Base-by-base conservation (phyloP, 2,329 filamentous ascomycete genomes). In the Trichoderma endophyticum region DNA sequence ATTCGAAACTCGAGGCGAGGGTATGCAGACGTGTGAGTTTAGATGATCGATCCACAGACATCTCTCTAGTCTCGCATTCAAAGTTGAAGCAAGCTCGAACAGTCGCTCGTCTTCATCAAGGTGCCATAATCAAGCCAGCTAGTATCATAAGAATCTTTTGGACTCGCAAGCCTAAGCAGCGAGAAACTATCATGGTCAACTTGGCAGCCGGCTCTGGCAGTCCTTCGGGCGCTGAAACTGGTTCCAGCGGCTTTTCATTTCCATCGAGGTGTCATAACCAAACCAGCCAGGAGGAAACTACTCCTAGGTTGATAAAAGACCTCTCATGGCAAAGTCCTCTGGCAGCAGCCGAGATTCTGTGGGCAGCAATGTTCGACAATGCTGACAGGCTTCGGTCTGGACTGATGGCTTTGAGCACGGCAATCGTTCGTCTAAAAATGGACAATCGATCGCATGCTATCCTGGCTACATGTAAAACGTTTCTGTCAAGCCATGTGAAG, bases 281-380 rank as follows among this genome's bases (percentile, higher is more conserved):
- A 65, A 28, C 1, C 26, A 14, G 9, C 43, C 11, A 43, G 14
- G 1, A 54, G 11, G n/a, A 6, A 12, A 12, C 6, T 5, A 30
- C 43, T n/a, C 61, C 61, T 30, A 3, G 18, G 5, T 26, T n/a
- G 61, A 21, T 54, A 24, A 0, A 9, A 24, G 81, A 0, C 43
- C 91, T 1, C 90, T 84, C 70, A 93, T 85, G 0, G 87, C 84
- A 75, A 88, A 93, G 73, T 94, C 92, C 64, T 94, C 92, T 0
- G 91, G 90, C 0, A 93, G 78, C 0, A 91, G 90, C 0, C 85
- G 82, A 1, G 83, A 84, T 0, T 84, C 78, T 2, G 80, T 80
- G 48, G 83, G 79, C 59, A 54, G 1, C 57, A 14, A 21, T 24
- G 9, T 81, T 82, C 2, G 82, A 83, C 3, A 82, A 81, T 2